Base-by-base conservation (phyloP, 192 early-diverging fungal genomes). In the Entomortierella chlamydospora region DNA sequence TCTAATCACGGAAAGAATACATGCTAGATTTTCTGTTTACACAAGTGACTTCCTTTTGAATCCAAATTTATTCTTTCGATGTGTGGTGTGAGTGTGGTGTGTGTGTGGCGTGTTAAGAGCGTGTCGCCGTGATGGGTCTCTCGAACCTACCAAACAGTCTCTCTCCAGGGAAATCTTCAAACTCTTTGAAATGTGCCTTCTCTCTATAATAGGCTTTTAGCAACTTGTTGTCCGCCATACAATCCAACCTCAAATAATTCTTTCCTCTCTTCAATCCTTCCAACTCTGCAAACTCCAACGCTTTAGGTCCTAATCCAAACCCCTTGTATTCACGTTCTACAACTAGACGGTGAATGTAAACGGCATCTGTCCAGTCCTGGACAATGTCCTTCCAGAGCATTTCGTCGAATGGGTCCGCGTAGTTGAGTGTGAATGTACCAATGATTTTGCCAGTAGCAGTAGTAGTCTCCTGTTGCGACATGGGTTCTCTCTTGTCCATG, bases 351-450 rank as follows among this genome's bases (percentile, higher is more conserved):
- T 79, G 76, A 26, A 79, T n/a, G 34, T 79, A 79, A 0, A 79
- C 76, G 2, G 76, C 76, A 42, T 70, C 67, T 6, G 76, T 61
- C 76, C 76, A 79, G 56, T 79, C 76, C 2, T 79, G 62, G 4
- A 79, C 76, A 29, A 79, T n/a, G 22, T 79, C 76, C 33, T 61
- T 79, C 76, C 76, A 79, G 0, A 79, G 63, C 76, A 79, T 79
- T 42, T 79, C 62, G 47, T 79, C 76, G 64, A 79, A 79, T 37
- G 68, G 51, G 22, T 79, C 76, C 4, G 67, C 53, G 57, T 79
- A 79, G 43, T 79, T 79, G 28, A 79, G 34, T 5, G 76, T 79
- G 47, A 79, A 70, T 26, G 76, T 79, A 30, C 76, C 76, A 28
- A 79, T 79, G 62, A 79, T 79, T 9, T 45, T 42, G 68, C 41